Evolutionary conservation across 2,329 filamentous ascomycete species (phyloP).

Genomic region (Fusarium nisikadoi): DNA sequence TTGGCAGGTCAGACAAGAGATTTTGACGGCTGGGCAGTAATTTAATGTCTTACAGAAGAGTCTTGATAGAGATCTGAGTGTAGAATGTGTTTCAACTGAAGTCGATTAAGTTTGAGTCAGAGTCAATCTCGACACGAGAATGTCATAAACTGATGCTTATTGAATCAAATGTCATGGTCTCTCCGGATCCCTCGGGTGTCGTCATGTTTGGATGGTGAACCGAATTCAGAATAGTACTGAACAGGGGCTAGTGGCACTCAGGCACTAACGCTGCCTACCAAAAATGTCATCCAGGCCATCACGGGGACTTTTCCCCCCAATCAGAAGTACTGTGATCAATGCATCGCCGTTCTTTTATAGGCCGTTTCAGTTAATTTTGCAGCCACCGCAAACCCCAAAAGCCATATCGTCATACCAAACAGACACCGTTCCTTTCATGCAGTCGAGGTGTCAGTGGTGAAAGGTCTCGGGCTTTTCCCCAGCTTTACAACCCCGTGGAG

Average conservation of each 20-base stretch:
- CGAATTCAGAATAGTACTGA: neutral
- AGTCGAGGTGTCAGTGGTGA: neutral
- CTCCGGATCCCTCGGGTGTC: constrained; percentile 31
- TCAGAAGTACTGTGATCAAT: neutral
- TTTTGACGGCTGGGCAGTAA: neutral
- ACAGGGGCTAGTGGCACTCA: constrained; percentile 1
- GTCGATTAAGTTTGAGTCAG: neutral
- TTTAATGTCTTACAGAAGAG: neutral
- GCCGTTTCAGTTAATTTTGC: neutral
- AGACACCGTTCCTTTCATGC: neutral
- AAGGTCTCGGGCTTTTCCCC: constrained; percentile 17
- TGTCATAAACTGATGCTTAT: neutral
- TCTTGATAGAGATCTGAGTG: neutral
- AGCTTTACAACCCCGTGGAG: constrained; percentile 28
- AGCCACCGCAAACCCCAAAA: neutral
- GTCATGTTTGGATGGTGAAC: constrained; percentile 2
- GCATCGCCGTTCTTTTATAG: neutral
- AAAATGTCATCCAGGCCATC: neutral
- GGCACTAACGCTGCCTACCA: neutral
- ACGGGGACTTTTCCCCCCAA: neutral
- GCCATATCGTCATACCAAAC: neutral
- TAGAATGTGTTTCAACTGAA: fast-evolving
- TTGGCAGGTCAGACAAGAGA: constrained; percentile 7
- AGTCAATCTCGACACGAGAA: neutral
- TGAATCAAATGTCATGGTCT: neutral